Evolutionary conservation across 2,329 filamentous ascomycete genomes (phyloP).

Genomic region (Chaetomiaceae sp.): DNA sequence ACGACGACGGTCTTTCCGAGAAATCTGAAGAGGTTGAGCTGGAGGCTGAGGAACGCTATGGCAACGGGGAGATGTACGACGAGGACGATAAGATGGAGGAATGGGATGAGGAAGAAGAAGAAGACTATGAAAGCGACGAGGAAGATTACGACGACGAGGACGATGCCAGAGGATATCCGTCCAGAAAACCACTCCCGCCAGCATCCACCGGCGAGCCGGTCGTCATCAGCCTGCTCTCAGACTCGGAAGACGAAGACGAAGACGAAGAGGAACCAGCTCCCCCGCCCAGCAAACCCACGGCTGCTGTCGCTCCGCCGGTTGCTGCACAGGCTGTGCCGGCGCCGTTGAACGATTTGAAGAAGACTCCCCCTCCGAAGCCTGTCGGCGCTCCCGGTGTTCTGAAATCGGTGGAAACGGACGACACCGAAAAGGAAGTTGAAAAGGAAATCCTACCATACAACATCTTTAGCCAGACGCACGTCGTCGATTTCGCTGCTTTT

Average conservation of each 20-base stretch:
- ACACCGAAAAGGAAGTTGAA: not conserved
- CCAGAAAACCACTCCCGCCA: constrained; percentile 9
- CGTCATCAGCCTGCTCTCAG: constrained; percentile 43
- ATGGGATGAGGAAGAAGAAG: constrained; percentile 20
- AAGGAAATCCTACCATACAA: not conserved
- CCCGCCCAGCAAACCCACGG: constrained; percentile 3
- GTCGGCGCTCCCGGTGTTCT: not conserved
- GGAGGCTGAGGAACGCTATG: constrained; percentile 19
- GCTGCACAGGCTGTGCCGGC: not conserved
- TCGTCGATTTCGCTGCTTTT: constrained; percentile 14
- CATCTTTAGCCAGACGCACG: constrained; percentile 11
- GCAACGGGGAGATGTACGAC: constrained; percentile 16
- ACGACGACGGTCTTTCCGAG: constrained; percentile 23
- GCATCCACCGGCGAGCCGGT: constrained; percentile 31
- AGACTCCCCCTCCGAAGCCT: not conserved
- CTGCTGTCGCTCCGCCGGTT: constrained; percentile 1
- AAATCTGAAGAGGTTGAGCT: constrained; percentile 21
- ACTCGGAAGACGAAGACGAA: constrained; percentile 37
- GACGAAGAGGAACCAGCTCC: constrained; percentile 10
- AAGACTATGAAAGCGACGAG: constrained; percentile 24
- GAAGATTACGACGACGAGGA: constrained; percentile 26
- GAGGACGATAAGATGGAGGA: constrained; percentile 19
- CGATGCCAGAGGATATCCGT: constrained; percentile 17
- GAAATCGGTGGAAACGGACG: not conserved
- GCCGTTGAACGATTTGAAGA: not conserved